phyloP scores from a whole-genome alignment of 495 filamentous ascomycete genomes.

The Articulospora tetracladia region DNA sequence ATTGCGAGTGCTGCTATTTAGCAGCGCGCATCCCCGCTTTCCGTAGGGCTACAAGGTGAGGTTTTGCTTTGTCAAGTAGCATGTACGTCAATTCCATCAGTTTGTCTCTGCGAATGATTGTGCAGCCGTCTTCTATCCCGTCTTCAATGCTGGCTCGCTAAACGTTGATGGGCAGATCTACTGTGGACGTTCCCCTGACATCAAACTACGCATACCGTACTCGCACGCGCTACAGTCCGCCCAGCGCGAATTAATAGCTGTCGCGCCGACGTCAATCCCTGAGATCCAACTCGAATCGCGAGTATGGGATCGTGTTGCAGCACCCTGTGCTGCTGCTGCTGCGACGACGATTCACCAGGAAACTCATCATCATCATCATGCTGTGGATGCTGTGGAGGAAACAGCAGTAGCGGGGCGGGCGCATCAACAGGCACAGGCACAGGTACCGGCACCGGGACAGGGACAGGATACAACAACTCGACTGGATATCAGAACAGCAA shows the following conservation, averaged over 20 bases:
- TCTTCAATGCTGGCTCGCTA: background rate
- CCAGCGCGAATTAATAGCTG: too few relatives aligned
- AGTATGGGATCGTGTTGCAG: background rate
- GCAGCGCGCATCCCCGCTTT: background rate
- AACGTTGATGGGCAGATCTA: background rate
- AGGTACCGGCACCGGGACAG: too few relatives aligned
- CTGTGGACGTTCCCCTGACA: too few relatives aligned
- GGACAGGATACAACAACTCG: background rate
- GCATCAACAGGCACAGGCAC: too few relatives aligned
- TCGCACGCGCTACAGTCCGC: too few relatives aligned
- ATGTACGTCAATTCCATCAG: too few relatives aligned
- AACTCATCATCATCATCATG: background rate
- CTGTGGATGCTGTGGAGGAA: background rate
- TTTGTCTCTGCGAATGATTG: too few relatives aligned
- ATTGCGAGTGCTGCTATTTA: background rate
- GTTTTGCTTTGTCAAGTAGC: background rate
- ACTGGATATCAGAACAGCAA: too few relatives aligned
- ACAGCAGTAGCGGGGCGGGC: too few relatives aligned
- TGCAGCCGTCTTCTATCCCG: background rate
- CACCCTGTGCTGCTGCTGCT: background rate
- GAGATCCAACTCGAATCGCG: background rate
- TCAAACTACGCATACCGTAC: too few relatives aligned
- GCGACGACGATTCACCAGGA: background rate
- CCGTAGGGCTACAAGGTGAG: background rate
- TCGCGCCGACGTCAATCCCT: too few relatives aligned